These are phyloP conservation scores for Spathaspora girioi DNA, from an alignment of 805 yeast genomes.

Conservation along the genomic window DNA sequence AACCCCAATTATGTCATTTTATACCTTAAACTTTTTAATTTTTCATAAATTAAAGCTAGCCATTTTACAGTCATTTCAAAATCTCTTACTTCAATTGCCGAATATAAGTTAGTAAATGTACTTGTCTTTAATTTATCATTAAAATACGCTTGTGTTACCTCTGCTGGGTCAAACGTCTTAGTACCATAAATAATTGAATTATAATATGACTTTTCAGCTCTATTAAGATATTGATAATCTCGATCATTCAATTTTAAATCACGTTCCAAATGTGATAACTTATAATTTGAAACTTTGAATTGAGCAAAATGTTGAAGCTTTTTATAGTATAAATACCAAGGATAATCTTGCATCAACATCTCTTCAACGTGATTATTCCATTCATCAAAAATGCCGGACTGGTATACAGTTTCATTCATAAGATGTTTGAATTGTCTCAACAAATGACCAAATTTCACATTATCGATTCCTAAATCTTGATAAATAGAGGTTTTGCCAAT, in stretches of 20 bases:
- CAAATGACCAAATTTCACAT: constrained; percentile 12
- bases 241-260: constrained; percentile 18
- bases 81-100: constrained; percentile 17
- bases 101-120: constrained; percentile 18
- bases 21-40: constrained; percentile 11
- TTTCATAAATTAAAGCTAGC: constrained; percentile 21
- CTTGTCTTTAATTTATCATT: constrained; percentile 8
- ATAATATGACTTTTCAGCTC: constrained; percentile 7
- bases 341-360: constrained; percentile 59
- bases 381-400: constrained; percentile 45
- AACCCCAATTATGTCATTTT: constrained; percentile 4
- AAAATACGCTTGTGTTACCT: constrained; percentile 3
- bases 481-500: constrained; percentile 18
- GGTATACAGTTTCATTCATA: constrained; percentile 11
- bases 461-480: constrained; percentile 14
- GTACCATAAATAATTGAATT: constrained; percentile 20
- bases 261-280: constrained; percentile 39
- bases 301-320: constrained; percentile 59
- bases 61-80: constrained; percentile 20
- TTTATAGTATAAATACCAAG: constrained; percentile 67
- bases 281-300: constrained; percentile 51
- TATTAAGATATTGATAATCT: constrained; percentile 15
- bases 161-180: constrained; percentile 11
- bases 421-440: constrained; percentile 9
- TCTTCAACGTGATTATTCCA: constrained; percentile 45